Percentiles rank a stretch among this genome's conserved stretches.
These are phyloP conservation scores for Forsythia viridissima DNA, from an alignment of 257 asterid species.

Conservation along the genomic window DNA sequence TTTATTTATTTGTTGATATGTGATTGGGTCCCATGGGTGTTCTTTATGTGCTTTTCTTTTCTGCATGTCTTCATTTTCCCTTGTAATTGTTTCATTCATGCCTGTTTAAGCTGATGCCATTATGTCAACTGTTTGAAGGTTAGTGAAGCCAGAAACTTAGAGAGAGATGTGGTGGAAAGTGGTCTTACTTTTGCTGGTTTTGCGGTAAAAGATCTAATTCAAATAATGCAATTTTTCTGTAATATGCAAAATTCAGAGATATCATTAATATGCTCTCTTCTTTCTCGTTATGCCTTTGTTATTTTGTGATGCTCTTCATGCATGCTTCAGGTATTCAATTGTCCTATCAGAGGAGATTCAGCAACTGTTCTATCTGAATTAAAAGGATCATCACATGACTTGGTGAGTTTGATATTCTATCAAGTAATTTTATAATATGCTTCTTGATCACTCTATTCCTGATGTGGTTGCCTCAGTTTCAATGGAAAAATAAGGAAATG, in stretches of 20 bases:
- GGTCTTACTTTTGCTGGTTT: constrained; percentile 93
- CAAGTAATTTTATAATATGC: constrained; percentile 11
- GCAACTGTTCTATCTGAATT: constrained; percentile 80
- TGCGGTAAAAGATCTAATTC: constrained; percentile 60
- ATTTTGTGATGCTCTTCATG: constrained; percentile 23
- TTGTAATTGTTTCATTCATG: background rate
- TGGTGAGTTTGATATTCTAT: constrained; percentile 59
- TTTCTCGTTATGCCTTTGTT: constrained; percentile 10
- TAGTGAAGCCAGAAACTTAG: constrained; percentile 94
- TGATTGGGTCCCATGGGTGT: background rate
- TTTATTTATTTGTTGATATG: background rate
- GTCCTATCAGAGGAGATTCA: constrained; percentile 95
- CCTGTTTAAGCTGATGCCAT: constrained; percentile 24
- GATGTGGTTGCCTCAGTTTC: constrained; percentile 5
- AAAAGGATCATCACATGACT: constrained; percentile 86
- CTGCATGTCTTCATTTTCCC: background rate
- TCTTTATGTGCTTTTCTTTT: background rate
- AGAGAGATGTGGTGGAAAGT: constrained; percentile 78
- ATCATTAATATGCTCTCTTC: background rate
- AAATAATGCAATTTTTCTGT: constrained; percentile 13
- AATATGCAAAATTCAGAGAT: background rate
- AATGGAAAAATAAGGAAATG: background rate
- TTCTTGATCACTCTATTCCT: background rate
- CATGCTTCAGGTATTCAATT: constrained; percentile 77
- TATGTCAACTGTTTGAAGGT: constrained; percentile 55